Conservation (phyloP, 2,329 filamentous ascomycete species). For the Penicillium thymicola region DNA sequence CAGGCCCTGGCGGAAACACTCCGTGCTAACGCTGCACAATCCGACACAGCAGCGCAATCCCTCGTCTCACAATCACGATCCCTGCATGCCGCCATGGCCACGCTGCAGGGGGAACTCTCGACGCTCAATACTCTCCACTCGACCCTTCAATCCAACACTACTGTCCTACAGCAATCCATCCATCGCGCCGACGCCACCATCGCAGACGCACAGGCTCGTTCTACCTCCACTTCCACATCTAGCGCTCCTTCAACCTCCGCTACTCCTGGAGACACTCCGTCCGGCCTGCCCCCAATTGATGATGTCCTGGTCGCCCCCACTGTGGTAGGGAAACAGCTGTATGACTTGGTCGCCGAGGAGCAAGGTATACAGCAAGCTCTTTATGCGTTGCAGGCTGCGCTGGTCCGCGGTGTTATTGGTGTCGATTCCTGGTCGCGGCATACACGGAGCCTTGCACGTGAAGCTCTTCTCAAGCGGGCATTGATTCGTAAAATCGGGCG, state of each 20-base stretch:
- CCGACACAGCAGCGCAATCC: slow-evolving; percentile 69
- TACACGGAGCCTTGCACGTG: slow-evolving; percentile 47
- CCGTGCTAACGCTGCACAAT: slow-evolving; percentile 66
- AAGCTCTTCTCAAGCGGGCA: slow-evolving; percentile 47
- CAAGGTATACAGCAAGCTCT: slow-evolving; percentile 80
- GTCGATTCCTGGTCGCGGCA: slow-evolving; percentile 48
- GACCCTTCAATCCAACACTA: slow-evolving; percentile 71
- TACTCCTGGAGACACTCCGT: slow-evolving; percentile 31
- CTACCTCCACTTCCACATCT: slow-evolving; percentile 24
- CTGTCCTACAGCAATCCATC: slow-evolving; percentile 73
- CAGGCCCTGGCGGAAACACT: slow-evolving; percentile 66
- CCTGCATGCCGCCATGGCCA: slow-evolving; percentile 65
- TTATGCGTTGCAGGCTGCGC: slow-evolving; percentile 56
- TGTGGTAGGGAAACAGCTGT: slow-evolving; percentile 88
- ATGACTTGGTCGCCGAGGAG: slow-evolving; percentile 84
- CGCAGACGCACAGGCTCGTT: slow-evolving; percentile 63
- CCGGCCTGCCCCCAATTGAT: slow-evolving; percentile 70
- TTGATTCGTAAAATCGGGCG: slow-evolving; percentile 46
- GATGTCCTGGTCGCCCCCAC: slow-evolving; percentile 91
- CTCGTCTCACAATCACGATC: slow-evolving; percentile 76
- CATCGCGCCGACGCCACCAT: slow-evolving; percentile 76
- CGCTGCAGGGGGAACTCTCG: slow-evolving; percentile 70
- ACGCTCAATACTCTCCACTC: slow-evolving; percentile 68
- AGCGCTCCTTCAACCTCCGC: slow-evolving; percentile 14
- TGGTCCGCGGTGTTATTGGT: slow-evolving; percentile 45